phyloP scores from a whole-genome alignment of 2,329 filamentous ascomycete species.

The Claviceps quebecensis region DNA sequence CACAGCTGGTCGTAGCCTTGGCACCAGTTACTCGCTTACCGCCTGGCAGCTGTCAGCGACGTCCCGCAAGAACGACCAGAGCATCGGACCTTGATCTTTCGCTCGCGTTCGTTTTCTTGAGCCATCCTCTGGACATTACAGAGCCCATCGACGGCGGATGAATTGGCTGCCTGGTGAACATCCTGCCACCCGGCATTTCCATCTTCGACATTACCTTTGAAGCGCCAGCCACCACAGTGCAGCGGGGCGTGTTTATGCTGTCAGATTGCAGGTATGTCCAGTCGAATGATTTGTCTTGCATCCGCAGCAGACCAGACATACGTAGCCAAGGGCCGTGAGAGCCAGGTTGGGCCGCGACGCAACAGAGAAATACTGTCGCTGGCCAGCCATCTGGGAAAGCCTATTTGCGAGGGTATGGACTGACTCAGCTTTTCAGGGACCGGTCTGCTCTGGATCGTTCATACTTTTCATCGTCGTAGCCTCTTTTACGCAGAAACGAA shows the following conservation, averaged over 20 bases:
- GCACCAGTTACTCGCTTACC: neutral
- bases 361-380: neutral
- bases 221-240: neutral
- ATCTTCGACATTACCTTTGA: no score
- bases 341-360: neutral
- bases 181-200: neutral
- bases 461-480: neutral
- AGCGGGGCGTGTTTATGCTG: neutral
- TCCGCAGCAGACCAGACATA: neutral
- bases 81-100: neutral
- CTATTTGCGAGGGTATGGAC: neutral
- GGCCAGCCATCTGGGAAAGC: conserved; percentile 1
- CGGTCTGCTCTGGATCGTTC: neutral
- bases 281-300: neutral
- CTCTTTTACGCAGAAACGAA: neutral
- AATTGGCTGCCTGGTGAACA: neutral
- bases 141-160: neutral
- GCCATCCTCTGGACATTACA: neutral
- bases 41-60: conserved; percentile 1
- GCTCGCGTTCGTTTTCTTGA: neutral
- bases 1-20: neutral
- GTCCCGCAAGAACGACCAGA: neutral
- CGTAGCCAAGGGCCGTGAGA: neutral
- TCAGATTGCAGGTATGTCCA: neutral
- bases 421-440: neutral